These are phyloP conservation scores for Trichoderma parareesei DNA, from an alignment of 495 filamentous ascomycete genomes.

Conservation along the genomic window DNA sequence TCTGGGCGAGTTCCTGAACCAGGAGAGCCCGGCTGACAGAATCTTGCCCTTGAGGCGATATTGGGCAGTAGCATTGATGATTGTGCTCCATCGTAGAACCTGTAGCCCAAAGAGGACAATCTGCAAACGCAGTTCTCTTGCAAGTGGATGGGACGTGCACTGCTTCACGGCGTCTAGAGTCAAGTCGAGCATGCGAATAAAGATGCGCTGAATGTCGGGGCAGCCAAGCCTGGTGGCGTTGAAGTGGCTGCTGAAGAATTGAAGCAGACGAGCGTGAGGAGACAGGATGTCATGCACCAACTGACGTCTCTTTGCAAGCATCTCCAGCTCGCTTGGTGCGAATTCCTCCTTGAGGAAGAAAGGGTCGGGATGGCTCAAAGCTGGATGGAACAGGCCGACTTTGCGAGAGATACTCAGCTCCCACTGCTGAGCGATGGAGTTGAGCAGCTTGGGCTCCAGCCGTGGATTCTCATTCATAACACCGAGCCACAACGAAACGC, in stretches of 20 bases:
- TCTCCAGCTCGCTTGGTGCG: slow-evolving; percentile 74
- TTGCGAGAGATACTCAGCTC: slow-evolving; percentile 66
- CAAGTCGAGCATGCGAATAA: slow-evolving; percentile 66
- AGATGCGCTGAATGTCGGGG: slow-evolving; percentile 68
- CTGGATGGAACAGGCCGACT: slow-evolving; percentile 71
- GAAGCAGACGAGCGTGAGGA: slow-evolving; percentile 77
- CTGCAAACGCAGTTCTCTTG: slow-evolving; percentile 84
- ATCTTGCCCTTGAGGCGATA: slow-evolving; percentile 83
- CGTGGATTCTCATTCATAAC: slow-evolving; percentile 93
- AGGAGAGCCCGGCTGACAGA: slow-evolving; percentile 72
- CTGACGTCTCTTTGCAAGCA: slow-evolving; percentile 66
- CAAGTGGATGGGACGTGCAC: slow-evolving; percentile 71
- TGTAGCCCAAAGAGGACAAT: slow-evolving; percentile 73
- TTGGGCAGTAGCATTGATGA: slow-evolving; percentile 47
- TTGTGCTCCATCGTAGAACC: slow-evolving; percentile 61
- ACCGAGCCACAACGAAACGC: slow-evolving; percentile 90
- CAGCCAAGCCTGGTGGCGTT: slow-evolving; percentile 79
- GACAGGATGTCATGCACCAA: slow-evolving; percentile 68
- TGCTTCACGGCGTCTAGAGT: slow-evolving; percentile 64
- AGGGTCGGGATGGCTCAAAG: slow-evolving; percentile 74
- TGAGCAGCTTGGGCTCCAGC: slow-evolving; percentile 73
- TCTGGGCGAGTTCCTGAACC: slow-evolving; percentile 75
- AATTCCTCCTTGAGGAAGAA: slow-evolving; percentile 89
- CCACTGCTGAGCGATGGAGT: slow-evolving; percentile 80
- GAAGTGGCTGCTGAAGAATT: slow-evolving; percentile 90